Evolutionary conservation across 2,329 filamentous ascomycete genomes (phyloP).

Genomic region (Claviceps spartinae): DNA sequence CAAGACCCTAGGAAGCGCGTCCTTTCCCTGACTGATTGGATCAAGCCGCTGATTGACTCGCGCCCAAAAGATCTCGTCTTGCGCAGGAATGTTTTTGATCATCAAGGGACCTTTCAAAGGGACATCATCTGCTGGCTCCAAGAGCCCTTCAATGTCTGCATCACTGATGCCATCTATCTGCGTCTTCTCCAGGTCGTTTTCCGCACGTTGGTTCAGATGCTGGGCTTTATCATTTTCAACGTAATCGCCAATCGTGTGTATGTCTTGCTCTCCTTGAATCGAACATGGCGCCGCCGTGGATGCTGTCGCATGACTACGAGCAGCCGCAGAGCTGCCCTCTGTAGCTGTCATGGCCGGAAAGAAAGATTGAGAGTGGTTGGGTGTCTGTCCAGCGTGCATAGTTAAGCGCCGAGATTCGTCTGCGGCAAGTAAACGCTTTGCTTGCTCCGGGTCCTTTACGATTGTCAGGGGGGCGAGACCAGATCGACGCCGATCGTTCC

Average conservation of each 20-base stretch:
- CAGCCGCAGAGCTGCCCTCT: constrained; percentile 15
- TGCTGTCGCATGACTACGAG: constrained; percentile 17
- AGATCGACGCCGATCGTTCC: constrained; percentile 3
- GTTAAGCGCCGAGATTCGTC: constrained; percentile 38
- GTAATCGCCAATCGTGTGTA: not conserved
- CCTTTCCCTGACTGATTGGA: constrained; percentile 31
- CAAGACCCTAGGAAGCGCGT: constrained; percentile 32
- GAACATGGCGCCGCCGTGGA: constrained; percentile 13
- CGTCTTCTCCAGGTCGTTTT: not conserved
- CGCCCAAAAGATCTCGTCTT: constrained; percentile 41
- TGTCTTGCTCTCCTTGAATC: not conserved
- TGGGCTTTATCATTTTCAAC: not conserved
- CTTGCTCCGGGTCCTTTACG: constrained; percentile 24
- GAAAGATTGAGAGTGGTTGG: constrained; percentile 43
- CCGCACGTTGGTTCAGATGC: not conserved
- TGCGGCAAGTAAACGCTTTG: constrained; percentile 32
- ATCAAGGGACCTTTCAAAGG: constrained; percentile 38
- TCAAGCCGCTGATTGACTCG: constrained; percentile 38
- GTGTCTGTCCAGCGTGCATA: constrained; percentile 51
- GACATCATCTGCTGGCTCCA: constrained; percentile 30
- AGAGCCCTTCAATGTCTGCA: constrained; percentile 12
- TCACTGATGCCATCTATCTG: not conserved
- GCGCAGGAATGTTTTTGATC: constrained; percentile 40
- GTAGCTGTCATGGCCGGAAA: constrained; percentile 32
- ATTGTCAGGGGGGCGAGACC: constrained; percentile 6